Evolutionary conservation across 495 filamentous ascomycete species (phyloP), one percentile per base, ranked within the genome.

Genomic region (Podospora sp.): DNA sequence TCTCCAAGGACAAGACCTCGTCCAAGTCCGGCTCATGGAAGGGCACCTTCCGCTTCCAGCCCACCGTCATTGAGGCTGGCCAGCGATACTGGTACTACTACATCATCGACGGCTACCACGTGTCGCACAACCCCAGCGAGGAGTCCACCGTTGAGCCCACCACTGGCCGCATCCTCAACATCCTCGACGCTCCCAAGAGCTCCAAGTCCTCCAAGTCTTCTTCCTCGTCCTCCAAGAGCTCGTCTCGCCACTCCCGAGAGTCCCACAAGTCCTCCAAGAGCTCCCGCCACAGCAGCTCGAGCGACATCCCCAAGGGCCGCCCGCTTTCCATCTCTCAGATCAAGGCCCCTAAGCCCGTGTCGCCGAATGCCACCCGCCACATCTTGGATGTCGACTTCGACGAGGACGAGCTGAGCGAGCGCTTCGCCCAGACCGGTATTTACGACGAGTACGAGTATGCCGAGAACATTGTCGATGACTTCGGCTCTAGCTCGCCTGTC

Each of bases 11-110:
- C 79, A 87, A 87, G 84, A 77, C 80, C 69, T 85, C 89, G 65
- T 88, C 84, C 80, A 96, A 92, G 86, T 84, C 86, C 68, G 94
- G 91, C 73, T 87, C 89, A 64, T 97, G 96, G 91, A 90, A 92
- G 73, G 96, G 95, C 76, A 96, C 92, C 76, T 97, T 99, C 86
- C 88, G 91, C 80, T 97, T 99, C 84, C 92, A 94, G 82, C 89
- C 89, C 76, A 81, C 87, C 55, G 90, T 91, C 66, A 85, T 97
- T 62, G 87, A 93, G 83, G 84, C 91, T 63, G 92, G 94, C 66
- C 86, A 89, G 74, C 89, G 95, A 72, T 98, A 97, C 89, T 99
- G 96, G 95, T 99, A 98, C 88, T 99, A 99, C 87, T 99, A 97
- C 85, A 97, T 99, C 90, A 96, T 98, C 82, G 95, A 99, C 76